Evolutionary conservation across 768 basidiomycete species (phyloP).

Genomic region (Xanthoconium purpureum): DNA sequence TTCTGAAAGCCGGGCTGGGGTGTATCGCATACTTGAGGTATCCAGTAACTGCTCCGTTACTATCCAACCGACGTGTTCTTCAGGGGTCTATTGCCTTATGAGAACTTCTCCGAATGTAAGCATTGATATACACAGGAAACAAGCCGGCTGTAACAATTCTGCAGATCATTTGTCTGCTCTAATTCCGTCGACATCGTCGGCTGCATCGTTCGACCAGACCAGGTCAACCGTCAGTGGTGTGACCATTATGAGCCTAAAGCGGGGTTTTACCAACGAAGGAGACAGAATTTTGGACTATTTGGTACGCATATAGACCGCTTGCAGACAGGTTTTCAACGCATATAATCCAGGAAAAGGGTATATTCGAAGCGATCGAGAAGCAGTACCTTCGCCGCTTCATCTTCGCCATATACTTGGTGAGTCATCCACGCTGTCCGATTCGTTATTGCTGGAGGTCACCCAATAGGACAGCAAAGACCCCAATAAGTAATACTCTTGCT

Average conservation of each 20-base stretch:
- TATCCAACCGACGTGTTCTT: constrained; percentile 8
- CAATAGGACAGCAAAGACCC: constrained; percentile 79
- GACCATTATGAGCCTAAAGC: constrained; percentile 68
- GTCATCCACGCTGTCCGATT: constrained; percentile 16
- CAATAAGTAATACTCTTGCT: constrained; percentile 54
- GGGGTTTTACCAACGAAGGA: constrained; percentile 79
- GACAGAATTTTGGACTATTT: constrained; percentile 80
- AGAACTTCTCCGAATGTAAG: constrained; percentile 72
- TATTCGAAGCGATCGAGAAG: constrained; percentile 82
- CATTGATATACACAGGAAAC: neutral
- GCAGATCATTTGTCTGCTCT: constrained; percentile 31
- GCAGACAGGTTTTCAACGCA: constrained; percentile 7
- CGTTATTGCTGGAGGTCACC: neutral
- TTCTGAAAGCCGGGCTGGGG: constrained; percentile 69
- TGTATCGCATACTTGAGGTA: constrained; percentile 77
- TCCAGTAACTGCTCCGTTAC: neutral
- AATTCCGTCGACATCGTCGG: constrained; percentile 31
- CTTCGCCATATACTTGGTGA: constrained; percentile 79
- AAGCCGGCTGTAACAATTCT: neutral
- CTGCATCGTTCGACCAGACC: constrained; percentile 38
- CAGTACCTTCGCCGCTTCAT: constrained; percentile 83
- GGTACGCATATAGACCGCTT: constrained; percentile 41
- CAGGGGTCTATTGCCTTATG: constrained; percentile 74
- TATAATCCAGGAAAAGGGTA: constrained; percentile 67
- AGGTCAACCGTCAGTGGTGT: constrained; percentile 56